Conservation (phyloP, 163 green algal genomes). For the Scenedesmus sp. region DNA sequence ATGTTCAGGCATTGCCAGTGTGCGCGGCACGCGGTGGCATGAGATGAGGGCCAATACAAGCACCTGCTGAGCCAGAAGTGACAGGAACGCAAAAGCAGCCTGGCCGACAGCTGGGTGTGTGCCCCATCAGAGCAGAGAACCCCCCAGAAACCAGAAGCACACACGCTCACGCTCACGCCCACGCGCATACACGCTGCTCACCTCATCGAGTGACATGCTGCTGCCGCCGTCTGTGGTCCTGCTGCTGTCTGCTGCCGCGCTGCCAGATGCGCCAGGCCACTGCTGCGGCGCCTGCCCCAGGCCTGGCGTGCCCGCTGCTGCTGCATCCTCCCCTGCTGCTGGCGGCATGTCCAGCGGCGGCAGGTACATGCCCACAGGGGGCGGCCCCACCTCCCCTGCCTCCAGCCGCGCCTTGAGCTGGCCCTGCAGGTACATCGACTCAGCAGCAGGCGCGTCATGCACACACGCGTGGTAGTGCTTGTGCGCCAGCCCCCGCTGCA, state of each 20-base stretch:
- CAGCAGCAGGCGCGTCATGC: conserved; percentile 21
- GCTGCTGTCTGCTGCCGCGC: conserved; percentile 2
- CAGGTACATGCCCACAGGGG: conserved; percentile 37
- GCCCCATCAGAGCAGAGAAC: no score
- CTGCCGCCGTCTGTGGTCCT: not conserved
- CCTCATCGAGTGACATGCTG: conserved; percentile 10
- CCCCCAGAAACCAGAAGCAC: no score
- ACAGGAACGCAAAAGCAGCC: no score
- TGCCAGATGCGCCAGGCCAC: not conserved
- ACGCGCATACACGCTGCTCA: not conserved
- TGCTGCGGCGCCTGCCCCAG: not conserved
- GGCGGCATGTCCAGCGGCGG: conserved; percentile 16
- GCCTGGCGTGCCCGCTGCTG: conserved; percentile 1
- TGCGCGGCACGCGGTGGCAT: no score
- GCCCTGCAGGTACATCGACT: conserved; percentile 33
- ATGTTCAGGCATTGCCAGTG: no score
- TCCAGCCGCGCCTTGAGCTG: conserved; percentile 37
- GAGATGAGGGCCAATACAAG: no score
- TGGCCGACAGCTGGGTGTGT: no score
- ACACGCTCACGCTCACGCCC: no score
- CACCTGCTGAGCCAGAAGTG: no score
- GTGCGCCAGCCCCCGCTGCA: not conserved
- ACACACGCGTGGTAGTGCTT: not conserved
- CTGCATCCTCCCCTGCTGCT: not conserved
- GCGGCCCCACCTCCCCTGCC: not conserved